A percentile compares a stretch with the other conserved stretches of the same genome.
Evolutionary conservation across 768 basidiomycete species (phyloP).

Genomic region (Butyriboletus loyo): DNA sequence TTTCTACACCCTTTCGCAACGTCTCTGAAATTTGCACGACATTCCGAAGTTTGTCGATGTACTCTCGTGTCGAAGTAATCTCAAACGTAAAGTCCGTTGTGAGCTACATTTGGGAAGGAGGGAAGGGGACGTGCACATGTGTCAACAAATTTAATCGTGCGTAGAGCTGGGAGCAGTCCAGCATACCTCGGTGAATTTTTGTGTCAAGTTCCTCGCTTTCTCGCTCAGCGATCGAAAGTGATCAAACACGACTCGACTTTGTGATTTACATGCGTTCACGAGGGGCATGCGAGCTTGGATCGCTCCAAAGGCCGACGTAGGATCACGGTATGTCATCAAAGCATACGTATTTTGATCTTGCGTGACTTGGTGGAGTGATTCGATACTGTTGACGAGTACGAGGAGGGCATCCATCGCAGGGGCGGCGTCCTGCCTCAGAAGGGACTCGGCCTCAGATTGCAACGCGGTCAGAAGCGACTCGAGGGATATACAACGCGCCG

Average conservation of each 20-base stretch:
- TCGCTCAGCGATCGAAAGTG: constrained; percentile 5
- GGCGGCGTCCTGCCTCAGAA: neutral
- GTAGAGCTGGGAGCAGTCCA: neutral
- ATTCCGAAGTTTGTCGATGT: neutral
- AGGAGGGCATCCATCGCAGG: constrained; percentile 8
- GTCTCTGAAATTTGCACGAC: neutral
- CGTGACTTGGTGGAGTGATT: constrained; percentile 3
- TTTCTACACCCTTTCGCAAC: neutral
- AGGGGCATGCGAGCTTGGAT: neutral
- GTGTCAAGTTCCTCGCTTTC: constrained; percentile 10
- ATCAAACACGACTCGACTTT: constrained; percentile 3
- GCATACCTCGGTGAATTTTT: constrained; percentile 5
- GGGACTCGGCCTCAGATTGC: neutral
- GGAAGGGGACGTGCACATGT: neutral
- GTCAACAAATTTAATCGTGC: neutral
- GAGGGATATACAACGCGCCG: neutral
- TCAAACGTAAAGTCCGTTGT: constrained; percentile 13
- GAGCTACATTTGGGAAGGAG: neutral
- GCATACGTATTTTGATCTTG: neutral
- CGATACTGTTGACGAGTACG: constrained; percentile 1
- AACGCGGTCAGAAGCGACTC: neutral
- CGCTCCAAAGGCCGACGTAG: neutral
- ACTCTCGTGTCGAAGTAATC: neutral
- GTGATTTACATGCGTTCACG: constrained; percentile 3
- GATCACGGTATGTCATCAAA: neutral